phyloP scores from a whole-genome alignment of 805 yeast genomes.

The Cyberlindnera mycetangii region DNA sequence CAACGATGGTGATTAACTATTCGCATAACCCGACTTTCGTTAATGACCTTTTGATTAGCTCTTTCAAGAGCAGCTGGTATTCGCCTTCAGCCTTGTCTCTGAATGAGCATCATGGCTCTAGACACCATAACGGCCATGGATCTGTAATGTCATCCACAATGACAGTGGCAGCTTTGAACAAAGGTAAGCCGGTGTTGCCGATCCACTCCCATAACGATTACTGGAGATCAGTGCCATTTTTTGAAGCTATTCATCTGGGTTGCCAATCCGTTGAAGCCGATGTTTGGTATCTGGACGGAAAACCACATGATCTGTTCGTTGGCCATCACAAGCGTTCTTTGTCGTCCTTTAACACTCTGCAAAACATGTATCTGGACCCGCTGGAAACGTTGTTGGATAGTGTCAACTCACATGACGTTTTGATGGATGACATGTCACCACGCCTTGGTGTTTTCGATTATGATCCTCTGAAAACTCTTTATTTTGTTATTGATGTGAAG shows the following conservation, averaged over 20 bases:
- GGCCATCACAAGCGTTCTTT: constrained; percentile 58
- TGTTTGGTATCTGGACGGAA: constrained; percentile 42
- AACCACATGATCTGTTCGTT: constrained; percentile 44
- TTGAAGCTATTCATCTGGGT: constrained; percentile 53
- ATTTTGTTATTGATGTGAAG: constrained; percentile 63
- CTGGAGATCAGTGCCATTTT: constrained; percentile 55
- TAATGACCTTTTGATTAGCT: constrained; percentile 6
- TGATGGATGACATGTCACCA: neutral
- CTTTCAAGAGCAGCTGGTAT: constrained; percentile 4
- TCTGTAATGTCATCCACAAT: neutral
- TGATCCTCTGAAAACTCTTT: constrained; percentile 49
- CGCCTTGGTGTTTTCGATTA: constrained; percentile 28
- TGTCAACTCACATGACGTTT: constrained; percentile 33
- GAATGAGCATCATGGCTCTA: neutral
- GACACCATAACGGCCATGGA: neutral
- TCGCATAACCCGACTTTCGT: constrained; percentile 12
- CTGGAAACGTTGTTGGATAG: constrained; percentile 43
- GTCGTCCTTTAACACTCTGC: constrained; percentile 42
- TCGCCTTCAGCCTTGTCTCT: neutral
- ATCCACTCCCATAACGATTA: constrained; percentile 73
- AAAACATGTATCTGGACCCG: constrained; percentile 50
- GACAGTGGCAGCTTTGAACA: constrained; percentile 10
- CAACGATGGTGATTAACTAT: constrained; percentile 6
- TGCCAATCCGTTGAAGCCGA: constrained; percentile 65
- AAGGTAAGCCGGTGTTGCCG: constrained; percentile 23